phyloP scores from a whole-genome alignment of 768 basidiomycete genomes.

The Leccinum imitatum region DNA sequence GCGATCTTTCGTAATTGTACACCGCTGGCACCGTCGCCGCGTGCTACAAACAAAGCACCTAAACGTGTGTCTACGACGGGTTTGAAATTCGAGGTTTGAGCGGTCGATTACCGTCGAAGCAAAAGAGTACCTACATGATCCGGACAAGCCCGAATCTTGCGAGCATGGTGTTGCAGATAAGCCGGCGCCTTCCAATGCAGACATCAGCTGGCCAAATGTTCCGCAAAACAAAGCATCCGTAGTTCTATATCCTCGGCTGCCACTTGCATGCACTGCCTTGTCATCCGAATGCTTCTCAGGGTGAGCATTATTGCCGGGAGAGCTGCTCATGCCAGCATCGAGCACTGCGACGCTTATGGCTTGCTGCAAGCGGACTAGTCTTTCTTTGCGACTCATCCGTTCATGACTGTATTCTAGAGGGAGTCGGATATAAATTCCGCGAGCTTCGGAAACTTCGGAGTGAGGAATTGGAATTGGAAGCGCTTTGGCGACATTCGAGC shows the following conservation, averaged over 20 bases:
- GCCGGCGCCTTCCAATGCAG: constrained; percentile 39
- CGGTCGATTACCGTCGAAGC: neutral
- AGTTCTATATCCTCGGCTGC: constrained; percentile 14
- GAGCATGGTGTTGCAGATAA: constrained; percentile 34
- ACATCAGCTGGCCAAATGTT: constrained; percentile 43
- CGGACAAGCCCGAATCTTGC: constrained; percentile 26
- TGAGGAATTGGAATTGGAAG: constrained; percentile 20
- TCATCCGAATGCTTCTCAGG: constrained; percentile 1
- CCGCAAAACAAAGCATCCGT: constrained; percentile 40
- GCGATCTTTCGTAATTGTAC: constrained; percentile 42
- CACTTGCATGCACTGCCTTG: neutral
- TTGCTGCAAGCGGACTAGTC: constrained; percentile 32
- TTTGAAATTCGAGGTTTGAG: neutral
- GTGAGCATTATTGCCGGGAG: constrained; percentile 18
- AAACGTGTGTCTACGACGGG: constrained; percentile 36
- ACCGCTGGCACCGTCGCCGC: constrained; percentile 25
- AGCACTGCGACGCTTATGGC: constrained; percentile 39
- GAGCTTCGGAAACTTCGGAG: constrained; percentile 5
- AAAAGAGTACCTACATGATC: constrained; percentile 27
- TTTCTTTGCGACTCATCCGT: constrained; percentile 21
- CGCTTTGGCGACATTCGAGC: constrained; percentile 13
- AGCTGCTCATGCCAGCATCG: constrained; percentile 41
- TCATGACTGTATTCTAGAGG: constrained; percentile 4
- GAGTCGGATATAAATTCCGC: constrained; percentile 30
- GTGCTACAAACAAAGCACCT: constrained; percentile 42